These are phyloP conservation scores for Epicoccum sorghinum DNA, from an alignment of 2,329 filamentous ascomycete species.

Conservation along the genomic window DNA sequence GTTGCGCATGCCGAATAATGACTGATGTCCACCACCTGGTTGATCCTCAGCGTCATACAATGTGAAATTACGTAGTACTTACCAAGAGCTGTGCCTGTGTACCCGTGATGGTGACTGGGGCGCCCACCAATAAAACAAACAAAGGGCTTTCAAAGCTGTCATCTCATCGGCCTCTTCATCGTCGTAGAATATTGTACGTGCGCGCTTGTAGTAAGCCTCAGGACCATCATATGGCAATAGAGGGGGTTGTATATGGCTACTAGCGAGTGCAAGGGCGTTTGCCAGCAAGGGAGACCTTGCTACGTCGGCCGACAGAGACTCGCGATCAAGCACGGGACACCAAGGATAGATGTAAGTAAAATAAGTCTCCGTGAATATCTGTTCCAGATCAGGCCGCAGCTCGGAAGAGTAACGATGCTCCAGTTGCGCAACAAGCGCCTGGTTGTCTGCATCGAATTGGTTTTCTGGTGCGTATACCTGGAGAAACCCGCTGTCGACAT, in stretches of 20 bases:
- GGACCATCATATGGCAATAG: constrained; percentile 28
- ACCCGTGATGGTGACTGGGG: constrained; percentile 26
- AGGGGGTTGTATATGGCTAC: constrained; percentile 28
- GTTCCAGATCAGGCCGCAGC: constrained; percentile 24
- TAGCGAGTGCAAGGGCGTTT: constrained; percentile 27
- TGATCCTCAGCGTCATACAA: neutral
- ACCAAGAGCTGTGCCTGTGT: constrained; percentile 23
- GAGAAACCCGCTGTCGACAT: constrained; percentile 26
- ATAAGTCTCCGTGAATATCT: constrained; percentile 30
- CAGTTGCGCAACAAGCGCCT: constrained; percentile 27
- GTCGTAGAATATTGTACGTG: constrained; percentile 29
- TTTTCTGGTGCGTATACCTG: constrained; percentile 28
- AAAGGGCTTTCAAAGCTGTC: constrained; percentile 26
- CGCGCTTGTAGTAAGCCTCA: constrained; percentile 26
- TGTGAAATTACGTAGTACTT: neutral
- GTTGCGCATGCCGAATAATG: constrained; percentile 31
- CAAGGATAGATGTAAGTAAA: constrained; percentile 30
- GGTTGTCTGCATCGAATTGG: constrained; percentile 28
- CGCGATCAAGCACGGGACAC: constrained; percentile 30
- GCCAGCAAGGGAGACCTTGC: constrained; percentile 27
- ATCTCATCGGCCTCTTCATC: constrained; percentile 28
- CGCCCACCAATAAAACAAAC: constrained; percentile 33
- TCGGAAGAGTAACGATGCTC: constrained; percentile 24
- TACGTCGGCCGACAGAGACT: constrained; percentile 20
- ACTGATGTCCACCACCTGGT: constrained; percentile 31